phyloP scores from a whole-genome alignment of 352 stramenopile genomes.

The Phytophthora fragariae region DNA sequence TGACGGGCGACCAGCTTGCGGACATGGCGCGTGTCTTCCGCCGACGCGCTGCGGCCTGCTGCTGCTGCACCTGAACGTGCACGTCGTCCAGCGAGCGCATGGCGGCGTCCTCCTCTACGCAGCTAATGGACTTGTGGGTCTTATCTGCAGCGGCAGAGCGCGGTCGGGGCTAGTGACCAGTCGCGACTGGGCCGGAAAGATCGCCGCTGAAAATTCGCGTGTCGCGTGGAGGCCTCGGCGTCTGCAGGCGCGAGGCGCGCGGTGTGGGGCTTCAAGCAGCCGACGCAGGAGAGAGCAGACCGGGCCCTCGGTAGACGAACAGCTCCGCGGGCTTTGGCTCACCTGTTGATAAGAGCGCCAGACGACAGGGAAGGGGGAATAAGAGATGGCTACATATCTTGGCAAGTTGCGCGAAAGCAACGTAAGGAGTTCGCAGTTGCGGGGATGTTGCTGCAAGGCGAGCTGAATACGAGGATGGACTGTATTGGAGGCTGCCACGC shows the following conservation, averaged over 20 bases:
- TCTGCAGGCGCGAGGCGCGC: no score
- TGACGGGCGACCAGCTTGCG: slow-evolving; percentile 8
- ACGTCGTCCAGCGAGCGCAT: slow-evolving; percentile 28
- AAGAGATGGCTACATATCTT: background rate
- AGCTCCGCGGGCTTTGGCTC: background rate
- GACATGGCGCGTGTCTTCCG: slow-evolving; percentile 1
- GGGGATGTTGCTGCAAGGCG: no score
- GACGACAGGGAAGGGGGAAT: background rate
- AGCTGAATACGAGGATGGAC: slow-evolving; percentile 15
- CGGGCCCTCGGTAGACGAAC: no score
- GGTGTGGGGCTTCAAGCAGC: background rate
- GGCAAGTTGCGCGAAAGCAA: background rate
- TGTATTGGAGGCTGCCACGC: background rate
- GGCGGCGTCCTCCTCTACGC: no score
- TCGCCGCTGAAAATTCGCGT: no score
- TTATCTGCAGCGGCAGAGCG: background rate
- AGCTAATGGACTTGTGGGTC: background rate
- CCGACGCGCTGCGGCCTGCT: background rate
- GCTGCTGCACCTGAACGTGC: slow-evolving; percentile 17
- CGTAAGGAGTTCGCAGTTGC: no score
- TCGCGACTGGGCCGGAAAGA: no score
- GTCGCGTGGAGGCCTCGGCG: no score
- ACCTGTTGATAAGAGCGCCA: background rate
- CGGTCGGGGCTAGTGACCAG: no score
- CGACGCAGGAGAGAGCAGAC: background rate